These are phyloP conservation scores for Neurospora discreta DNA, from an alignment of 495 filamentous ascomycete genomes.

Conservation along the genomic window DNA sequence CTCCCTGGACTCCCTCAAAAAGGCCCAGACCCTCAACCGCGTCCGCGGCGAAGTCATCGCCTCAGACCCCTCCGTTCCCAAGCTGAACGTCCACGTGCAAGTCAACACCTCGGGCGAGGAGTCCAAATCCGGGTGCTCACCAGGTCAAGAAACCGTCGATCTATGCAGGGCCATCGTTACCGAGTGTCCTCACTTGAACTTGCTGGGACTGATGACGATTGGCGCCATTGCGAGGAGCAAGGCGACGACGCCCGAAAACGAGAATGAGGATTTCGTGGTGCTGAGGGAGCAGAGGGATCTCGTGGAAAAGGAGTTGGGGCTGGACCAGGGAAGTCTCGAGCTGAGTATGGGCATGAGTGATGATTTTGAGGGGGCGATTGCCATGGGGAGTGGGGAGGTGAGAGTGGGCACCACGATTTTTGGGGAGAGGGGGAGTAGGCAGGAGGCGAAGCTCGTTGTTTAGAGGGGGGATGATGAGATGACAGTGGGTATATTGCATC, in stretches of 20 bases:
- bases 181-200: conserved; percentile 57
- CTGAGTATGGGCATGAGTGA: conserved; percentile 77
- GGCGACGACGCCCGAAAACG: conserved; percentile 55
- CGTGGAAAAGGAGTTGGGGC: conserved; percentile 35
- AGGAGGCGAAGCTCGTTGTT: conserved; percentile 51
- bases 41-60: conserved; percentile 49
- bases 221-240: conserved; percentile 78
- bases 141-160: conserved; percentile 41
- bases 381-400: conserved; percentile 79
- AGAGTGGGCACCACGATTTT: conserved; percentile 93
- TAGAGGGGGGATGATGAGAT: conserved; percentile 2
- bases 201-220: conserved; percentile 92
- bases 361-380: conserved; percentile 87
- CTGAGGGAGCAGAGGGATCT: conserved; percentile 60
- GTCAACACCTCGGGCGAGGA: conserved; percentile 89
- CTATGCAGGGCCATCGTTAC: conserved; percentile 58
- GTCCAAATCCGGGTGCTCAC: conserved; percentile 71
- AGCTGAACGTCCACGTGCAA: conserved; percentile 74
- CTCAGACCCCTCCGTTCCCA: conserved; percentile 17
- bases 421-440: conserved; percentile 63
- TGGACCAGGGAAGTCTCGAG: conserved; percentile 32
- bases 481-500: neutral
- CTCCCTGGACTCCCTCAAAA: conserved; percentile 78
- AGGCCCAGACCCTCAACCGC: conserved; percentile 70
- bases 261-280: conserved; percentile 81